Evolutionary conservation across 305 asterid genomes (phyloP).

Genomic region (Euphrasia arctica): DNA sequence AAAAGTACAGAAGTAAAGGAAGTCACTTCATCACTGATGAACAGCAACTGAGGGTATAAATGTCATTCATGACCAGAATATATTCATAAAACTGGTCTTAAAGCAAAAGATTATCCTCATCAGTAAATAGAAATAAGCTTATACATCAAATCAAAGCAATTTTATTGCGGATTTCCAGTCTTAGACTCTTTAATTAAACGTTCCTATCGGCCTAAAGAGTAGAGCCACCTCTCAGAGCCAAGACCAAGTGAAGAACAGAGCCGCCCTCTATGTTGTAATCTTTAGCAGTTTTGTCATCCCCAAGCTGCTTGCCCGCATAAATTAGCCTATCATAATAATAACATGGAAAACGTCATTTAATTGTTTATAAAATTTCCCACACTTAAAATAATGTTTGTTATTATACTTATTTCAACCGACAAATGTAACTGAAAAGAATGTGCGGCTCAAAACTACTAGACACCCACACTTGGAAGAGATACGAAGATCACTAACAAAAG

Average conservation of each 20-base stretch:
- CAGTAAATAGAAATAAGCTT: neutral
- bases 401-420: neutral
- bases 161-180: conserved; percentile 20
- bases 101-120: neutral
- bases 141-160: conserved; percentile 18
- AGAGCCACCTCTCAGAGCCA: conserved; percentile 75
- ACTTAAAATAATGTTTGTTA: neutral
- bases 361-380: neutral
- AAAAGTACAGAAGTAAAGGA: no score
- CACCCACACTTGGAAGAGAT: neutral
- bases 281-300: conserved; percentile 85
- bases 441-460: neutral
- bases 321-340: conserved; percentile 52
- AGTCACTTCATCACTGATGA: no score
- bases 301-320: conserved; percentile 89
- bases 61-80: neutral
- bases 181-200: neutral
- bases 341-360: neutral
- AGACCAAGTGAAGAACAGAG: conserved; percentile 85
- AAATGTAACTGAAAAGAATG: conserved; percentile 1
- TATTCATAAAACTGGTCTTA: neutral
- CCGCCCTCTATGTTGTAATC: conserved; percentile 93
- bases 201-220: conserved; percentile 23
- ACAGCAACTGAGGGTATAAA: neutral
- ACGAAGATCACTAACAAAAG: neutral